Conservation (phyloP, 2,329 filamentous ascomycete species). For the Coniochaeta sp. region DNA sequence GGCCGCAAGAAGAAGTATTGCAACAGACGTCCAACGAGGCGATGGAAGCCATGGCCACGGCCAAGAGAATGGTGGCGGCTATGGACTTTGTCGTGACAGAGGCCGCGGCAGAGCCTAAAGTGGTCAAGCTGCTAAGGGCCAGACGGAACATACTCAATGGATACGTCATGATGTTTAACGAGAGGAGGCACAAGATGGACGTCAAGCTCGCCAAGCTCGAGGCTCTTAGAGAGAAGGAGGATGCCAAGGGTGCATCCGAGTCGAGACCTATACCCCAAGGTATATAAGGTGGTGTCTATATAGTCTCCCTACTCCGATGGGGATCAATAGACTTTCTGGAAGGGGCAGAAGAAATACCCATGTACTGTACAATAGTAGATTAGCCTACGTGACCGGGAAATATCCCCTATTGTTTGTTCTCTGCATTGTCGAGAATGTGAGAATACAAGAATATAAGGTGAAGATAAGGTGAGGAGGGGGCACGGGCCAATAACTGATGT, state of each 20-base stretch:
- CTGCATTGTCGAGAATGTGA: not conserved
- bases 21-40: conserved; percentile 20
- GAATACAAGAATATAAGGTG: too few species aligned
- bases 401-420: not conserved
- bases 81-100: conserved; percentile 36
- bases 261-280: too few species aligned
- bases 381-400: not conserved
- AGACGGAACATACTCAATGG: conserved; percentile 21
- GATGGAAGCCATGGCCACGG: conserved; percentile 35
- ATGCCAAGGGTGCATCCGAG: not conserved
- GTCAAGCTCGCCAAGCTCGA: not conserved
- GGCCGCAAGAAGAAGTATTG: conserved; percentile 15
- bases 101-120: conserved; percentile 25
- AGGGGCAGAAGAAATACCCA: not conserved
- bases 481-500: not conserved
- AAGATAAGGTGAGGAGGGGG: too few species aligned
- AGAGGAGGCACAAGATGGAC: conserved; percentile 9
- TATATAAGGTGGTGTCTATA: too few species aligned
- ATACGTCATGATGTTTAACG: conserved; percentile 18
- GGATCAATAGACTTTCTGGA: not conserved
- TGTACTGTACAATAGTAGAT: not conserved
- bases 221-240: not conserved
- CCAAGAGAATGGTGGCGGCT: conserved; percentile 36
- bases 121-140: conserved; percentile 23
- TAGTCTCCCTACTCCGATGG: too few species aligned